phyloP scores from a whole-genome alignment of 2,329 filamentous ascomycete species.

The Bipolaris gigantea region DNA sequence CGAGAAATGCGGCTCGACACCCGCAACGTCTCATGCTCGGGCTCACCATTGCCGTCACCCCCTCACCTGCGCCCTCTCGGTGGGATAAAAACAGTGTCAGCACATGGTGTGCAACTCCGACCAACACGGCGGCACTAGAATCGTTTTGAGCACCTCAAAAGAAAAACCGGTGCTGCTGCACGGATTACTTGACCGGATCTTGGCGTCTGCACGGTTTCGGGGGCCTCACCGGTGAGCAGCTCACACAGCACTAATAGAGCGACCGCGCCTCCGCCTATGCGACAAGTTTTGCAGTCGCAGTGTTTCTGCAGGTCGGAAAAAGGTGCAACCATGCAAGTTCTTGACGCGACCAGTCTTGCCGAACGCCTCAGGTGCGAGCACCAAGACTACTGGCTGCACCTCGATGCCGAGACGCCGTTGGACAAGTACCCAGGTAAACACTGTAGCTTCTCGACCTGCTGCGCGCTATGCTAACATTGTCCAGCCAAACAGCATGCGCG shows the following conservation, averaged over 20 bases:
- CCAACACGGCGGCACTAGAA: background rate
- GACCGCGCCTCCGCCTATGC: conserved; percentile 9
- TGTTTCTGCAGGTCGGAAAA: conserved; percentile 13
- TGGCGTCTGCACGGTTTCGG: conserved; percentile 7
- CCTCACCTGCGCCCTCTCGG: background rate
- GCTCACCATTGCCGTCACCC: background rate
- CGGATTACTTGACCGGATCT: conserved; percentile 14
- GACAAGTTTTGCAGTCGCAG: conserved; percentile 14
- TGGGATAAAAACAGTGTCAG: background rate
- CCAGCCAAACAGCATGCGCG: conserved; percentile 47
- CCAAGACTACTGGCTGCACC: conserved; percentile 42
- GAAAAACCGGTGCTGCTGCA: conserved; percentile 1
- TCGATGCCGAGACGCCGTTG: conserved; percentile 35
- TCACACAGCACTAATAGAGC: conserved; percentile 17
- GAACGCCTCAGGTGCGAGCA: conserved; percentile 32
- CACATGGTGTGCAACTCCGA: background rate
- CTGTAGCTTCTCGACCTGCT: background rate
- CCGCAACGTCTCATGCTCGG: background rate
- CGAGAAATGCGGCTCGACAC: background rate
- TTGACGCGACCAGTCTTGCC: conserved; percentile 33
- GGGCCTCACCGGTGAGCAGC: conserved; percentile 18
- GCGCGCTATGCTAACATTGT: conserved; percentile 4
- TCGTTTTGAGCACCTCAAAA: background rate
- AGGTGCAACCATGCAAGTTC: conserved; percentile 25
- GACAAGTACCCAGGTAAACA: conserved; percentile 47